Conservation (phyloP, 306 rosid species). For the Luffa acutangula region DNA sequence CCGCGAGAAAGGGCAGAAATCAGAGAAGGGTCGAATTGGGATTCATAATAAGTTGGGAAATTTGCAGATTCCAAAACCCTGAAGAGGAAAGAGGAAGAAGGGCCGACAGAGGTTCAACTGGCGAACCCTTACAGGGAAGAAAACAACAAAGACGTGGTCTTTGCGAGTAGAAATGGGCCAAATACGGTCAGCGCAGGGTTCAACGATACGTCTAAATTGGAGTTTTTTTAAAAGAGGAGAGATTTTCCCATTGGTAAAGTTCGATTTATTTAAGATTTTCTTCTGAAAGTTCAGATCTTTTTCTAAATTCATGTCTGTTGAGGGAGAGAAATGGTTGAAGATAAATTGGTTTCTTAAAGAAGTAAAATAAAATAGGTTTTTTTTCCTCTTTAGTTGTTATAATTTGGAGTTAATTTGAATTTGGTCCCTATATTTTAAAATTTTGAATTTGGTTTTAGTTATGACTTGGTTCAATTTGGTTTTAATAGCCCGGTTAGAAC, state of each 20-base stretch:
- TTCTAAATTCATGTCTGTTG: not conserved
- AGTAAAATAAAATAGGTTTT: not conserved
- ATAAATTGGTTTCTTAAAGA: not conserved
- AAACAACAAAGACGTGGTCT: not conserved
- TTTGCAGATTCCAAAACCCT: not conserved
- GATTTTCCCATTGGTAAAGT: not conserved
- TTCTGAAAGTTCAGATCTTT: not conserved
- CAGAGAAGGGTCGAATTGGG: not conserved
- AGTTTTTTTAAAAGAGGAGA: not conserved
- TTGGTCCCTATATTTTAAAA: too few species aligned
- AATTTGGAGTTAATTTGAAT: too few species aligned
- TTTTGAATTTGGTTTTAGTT: too few species aligned
- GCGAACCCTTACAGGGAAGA: not conserved
- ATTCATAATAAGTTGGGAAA: not conserved
- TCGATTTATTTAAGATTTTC: not conserved
- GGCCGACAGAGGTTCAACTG: not conserved
- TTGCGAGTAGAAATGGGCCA: not conserved
- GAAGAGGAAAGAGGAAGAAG: not conserved
- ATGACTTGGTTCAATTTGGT: too few species aligned
- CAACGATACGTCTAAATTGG: not conserved
- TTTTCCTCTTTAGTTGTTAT: too few species aligned
- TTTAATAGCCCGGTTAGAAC: too few species aligned
- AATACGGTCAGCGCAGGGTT: not conserved
- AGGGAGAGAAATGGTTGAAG: not conserved
- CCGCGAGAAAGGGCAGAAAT: not conserved